Conservation (phyloP, 2,329 filamentous ascomycete genomes). For the Calonectria hongkongensis region DNA sequence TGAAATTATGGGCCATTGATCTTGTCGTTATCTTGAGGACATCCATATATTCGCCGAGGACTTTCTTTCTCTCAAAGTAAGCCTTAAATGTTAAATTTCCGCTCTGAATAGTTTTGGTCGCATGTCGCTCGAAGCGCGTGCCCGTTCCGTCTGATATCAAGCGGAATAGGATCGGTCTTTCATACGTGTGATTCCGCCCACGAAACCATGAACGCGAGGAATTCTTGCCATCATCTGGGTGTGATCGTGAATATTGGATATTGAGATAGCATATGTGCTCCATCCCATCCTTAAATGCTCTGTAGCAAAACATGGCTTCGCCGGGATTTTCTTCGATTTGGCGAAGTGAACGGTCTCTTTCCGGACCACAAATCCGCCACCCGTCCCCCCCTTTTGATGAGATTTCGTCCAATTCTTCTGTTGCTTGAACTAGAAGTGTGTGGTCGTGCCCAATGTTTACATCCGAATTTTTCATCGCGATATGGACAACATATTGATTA, state of each 20-base stretch:
- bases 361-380: neutral
- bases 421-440: neutral
- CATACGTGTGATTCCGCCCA: neutral
- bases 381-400: neutral
- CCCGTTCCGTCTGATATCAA: neutral
- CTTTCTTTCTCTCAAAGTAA: neutral
- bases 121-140: neutral
- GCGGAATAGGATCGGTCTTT: neutral
- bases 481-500: slow-evolving; percentile 4
- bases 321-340: neutral
- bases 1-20: neutral
- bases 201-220: neutral
- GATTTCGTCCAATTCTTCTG: neutral
- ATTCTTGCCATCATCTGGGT: neutral
- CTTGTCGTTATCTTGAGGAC: neutral
- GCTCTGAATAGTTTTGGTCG: neutral
- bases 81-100: neutral
- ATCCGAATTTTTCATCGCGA: neutral
- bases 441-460: neutral
- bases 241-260: neutral
- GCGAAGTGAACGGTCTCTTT: neutral
- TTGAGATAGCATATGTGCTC: neutral
- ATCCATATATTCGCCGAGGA: neutral
- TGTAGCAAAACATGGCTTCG: slow-evolving; percentile 9
- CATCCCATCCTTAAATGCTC: neutral